These are phyloP conservation scores for Aspergillus alliaceus DNA, from an alignment of 2,329 filamentous ascomycete species.

Conservation along the genomic window DNA sequence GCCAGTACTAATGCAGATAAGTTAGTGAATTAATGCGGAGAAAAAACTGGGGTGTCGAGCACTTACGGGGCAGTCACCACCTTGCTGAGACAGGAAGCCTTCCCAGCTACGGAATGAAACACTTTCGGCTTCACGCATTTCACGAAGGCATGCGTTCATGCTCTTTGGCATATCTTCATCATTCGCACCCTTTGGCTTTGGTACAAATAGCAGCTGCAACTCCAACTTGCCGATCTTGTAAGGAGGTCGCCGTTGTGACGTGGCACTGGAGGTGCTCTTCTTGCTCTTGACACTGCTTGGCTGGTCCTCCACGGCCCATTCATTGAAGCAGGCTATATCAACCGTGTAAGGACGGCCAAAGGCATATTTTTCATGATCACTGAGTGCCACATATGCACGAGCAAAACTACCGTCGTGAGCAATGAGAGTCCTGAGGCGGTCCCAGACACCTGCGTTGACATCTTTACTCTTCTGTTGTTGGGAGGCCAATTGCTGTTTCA, in stretches of 20 bases:
- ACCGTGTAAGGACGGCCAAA: conserved; percentile 86
- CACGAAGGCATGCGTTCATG: conserved; percentile 93
- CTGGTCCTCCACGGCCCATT: conserved; percentile 89
- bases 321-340: conserved; percentile 94
- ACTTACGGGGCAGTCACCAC: conserved; percentile 94
- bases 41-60: neutral
- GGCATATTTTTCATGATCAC: conserved; percentile 84
- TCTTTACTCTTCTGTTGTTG: conserved; percentile 68
- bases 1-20: conserved; percentile 73
- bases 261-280: conserved; percentile 62
- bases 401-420: conserved; percentile 92
- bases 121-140: conserved; percentile 87
- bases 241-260: conserved; percentile 71
- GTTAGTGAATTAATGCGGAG: neutral
- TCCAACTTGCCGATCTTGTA: conserved; percentile 96
- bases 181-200: conserved; percentile 78
- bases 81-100: conserved; percentile 90
- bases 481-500: conserved; percentile 78
- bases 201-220: conserved; percentile 90
- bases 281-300: conserved; percentile 94
- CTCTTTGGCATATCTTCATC: conserved; percentile 99
- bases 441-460: conserved; percentile 65
- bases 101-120: conserved; percentile 77
- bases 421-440: conserved; percentile 80
- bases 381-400: conserved; percentile 87